These are phyloP conservation scores for Pichia thaimueangensis DNA, from an alignment of 805 yeast genomes.

Conservation along the genomic window DNA sequence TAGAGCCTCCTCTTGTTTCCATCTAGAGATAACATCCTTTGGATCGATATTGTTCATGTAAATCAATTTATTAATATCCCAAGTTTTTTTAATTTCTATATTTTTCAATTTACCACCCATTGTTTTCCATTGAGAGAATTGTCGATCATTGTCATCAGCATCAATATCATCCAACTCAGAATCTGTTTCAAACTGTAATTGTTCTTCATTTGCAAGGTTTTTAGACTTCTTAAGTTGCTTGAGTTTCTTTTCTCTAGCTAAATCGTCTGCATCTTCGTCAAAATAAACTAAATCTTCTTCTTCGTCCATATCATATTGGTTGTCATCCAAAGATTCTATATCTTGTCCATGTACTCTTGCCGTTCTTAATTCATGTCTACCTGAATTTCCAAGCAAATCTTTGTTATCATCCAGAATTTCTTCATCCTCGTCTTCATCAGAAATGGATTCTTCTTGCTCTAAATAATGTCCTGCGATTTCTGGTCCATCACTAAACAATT, in stretches of 20 bases:
- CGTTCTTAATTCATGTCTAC: conserved; percentile 59
- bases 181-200: conserved; percentile 44
- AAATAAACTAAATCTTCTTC: conserved; percentile 32
- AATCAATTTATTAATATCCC: conserved; percentile 78
- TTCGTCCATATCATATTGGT: conserved; percentile 39
- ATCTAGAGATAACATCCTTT: conserved; percentile 60
- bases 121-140: conserved; percentile 33
- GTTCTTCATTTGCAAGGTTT: conserved; percentile 19
- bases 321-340: conserved; percentile 38
- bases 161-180: conserved; percentile 37
- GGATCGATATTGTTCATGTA: conserved; percentile 78
- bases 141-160: conserved; percentile 33
- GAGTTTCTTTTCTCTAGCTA: conserved; percentile 41
- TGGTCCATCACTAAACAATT: conserved; percentile 55
- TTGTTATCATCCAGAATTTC: conserved; percentile 19
- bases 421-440: conserved; percentile 31
- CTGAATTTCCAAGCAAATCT: conserved; percentile 38
- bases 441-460: conserved; percentile 29
- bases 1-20: conserved; percentile 50
- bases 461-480: conserved; percentile 32
- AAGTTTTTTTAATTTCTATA: conserved; percentile 43
- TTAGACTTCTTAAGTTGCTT: conserved; percentile 16
- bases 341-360: conserved; percentile 54
- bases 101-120: conserved; percentile 61
- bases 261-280: conserved; percentile 35